These are phyloP conservation scores for Solanum chmielewskii DNA, from an alignment of 257 asterid species.

Conservation along the genomic window DNA sequence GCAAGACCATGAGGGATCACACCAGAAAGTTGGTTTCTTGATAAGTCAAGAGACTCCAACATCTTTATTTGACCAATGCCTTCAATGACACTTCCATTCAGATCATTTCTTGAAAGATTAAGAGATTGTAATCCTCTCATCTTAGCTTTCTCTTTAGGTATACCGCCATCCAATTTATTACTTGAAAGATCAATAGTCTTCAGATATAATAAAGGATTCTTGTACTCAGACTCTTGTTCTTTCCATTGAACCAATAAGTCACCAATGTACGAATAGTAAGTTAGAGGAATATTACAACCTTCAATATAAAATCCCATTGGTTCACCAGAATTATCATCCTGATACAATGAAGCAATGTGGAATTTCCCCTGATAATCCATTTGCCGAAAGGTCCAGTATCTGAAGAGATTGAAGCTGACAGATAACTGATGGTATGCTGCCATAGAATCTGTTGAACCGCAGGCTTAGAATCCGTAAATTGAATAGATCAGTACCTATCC, in stretches of 20 bases:
- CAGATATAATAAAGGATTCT: background rate
- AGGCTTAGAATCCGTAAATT: background rate
- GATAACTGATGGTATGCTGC: background rate
- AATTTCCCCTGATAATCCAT: background rate
- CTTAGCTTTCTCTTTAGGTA: conserved; percentile 4
- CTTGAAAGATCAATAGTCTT: conserved; percentile 24
- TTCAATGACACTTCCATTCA: conserved; percentile 10
- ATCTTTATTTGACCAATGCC: conserved; percentile 12
- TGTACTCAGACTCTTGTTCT: background rate
- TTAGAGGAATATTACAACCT: background rate
- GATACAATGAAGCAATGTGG: conserved; percentile 9
- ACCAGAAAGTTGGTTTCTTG: conserved; percentile 19
- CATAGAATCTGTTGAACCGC: background rate
- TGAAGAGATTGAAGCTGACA: background rate
- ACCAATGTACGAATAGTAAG: background rate
- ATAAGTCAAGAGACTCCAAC: conserved; percentile 23
- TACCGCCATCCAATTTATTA: conserved; percentile 8
- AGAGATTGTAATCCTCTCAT: conserved; percentile 11
- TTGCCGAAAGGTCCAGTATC: background rate
- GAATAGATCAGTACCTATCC: background rate
- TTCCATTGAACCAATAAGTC: conserved; percentile 15
- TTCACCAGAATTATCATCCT: background rate
- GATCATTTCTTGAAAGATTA: conserved; percentile 17
- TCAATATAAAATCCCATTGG: background rate
- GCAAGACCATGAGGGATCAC: conserved; percentile 13